A percentile compares a stretch with the other conserved stretches of the same genome.
phyloP scores from a whole-genome alignment of 2,329 filamentous ascomycete genomes.

The Fusarium pseudocircinatum region DNA sequence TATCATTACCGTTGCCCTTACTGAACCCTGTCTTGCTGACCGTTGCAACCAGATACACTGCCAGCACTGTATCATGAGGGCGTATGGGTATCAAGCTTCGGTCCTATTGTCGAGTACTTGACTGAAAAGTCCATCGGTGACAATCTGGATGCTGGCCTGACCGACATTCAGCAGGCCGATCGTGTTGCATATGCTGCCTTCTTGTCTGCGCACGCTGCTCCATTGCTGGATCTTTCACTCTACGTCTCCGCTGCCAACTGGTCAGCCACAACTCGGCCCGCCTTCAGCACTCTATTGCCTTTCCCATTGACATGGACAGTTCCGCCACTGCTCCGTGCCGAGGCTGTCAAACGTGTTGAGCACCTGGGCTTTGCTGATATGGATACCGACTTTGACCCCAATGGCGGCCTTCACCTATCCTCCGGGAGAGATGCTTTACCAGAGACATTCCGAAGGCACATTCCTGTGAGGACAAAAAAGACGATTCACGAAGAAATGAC shows the following conservation, averaged over 20 bases:
- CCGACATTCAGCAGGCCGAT: conserved; percentile 56
- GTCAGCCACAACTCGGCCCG: conserved; percentile 77
- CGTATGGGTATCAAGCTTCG: conserved; percentile 68
- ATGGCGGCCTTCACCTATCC: conserved; percentile 49
- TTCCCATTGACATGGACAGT: conserved; percentile 92
- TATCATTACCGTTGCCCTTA: conserved; percentile 3
- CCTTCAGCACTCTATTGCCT: conserved; percentile 80
- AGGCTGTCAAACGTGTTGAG: conserved; percentile 75
- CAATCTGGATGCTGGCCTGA: conserved; percentile 54
- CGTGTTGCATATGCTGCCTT: conserved; percentile 70
- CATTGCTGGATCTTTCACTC: conserved; percentile 84
- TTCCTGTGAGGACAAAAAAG: conserved; percentile 58
- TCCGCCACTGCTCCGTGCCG: conserved; percentile 75
- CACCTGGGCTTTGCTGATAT: conserved; percentile 75
- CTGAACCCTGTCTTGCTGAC: conserved; percentile 37
- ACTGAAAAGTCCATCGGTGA: conserved; percentile 47
- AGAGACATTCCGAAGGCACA: conserved; percentile 52
- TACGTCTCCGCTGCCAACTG: conserved; percentile 94
- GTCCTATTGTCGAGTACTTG: conserved; percentile 68
- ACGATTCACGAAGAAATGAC: conserved; percentile 71
- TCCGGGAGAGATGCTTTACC: conserved; percentile 52
- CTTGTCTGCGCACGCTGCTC: conserved; percentile 76
- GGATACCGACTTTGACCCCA: conserved; percentile 65
- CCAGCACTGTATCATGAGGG: conserved; percentile 63
- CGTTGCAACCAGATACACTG: conserved; percentile 57